A percentile compares a stretch with the other conserved stretches of the same genome.
phyloP scores from a whole-genome alignment of 129 eudicot species.

The Rutidosis leptorrhynchoides region DNA sequence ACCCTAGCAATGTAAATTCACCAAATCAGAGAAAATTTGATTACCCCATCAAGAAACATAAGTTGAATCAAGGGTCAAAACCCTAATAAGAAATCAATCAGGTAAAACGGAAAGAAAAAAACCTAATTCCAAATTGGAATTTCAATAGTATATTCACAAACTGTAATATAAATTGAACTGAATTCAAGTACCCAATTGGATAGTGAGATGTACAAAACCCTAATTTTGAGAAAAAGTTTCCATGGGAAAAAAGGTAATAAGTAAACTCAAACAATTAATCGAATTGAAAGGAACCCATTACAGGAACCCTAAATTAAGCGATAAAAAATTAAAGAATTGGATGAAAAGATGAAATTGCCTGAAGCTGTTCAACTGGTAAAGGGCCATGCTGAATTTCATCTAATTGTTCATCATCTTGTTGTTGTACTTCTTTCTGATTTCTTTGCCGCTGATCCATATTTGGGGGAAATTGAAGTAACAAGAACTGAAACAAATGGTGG shows the following conservation, averaged over 20 bases:
- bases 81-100: not conserved
- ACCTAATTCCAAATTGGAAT: not conserved
- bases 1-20: not conserved
- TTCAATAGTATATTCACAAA: not conserved
- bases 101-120: not conserved
- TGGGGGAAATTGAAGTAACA: conserved; percentile 13
- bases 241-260: not conserved
- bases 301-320: conserved; percentile 12
- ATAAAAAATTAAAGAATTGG: not conserved
- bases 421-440: conserved; percentile 38
- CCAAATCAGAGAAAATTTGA: conserved; percentile 11
- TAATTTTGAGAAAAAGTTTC: not conserved
- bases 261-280: not conserved
- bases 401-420: conserved; percentile 43
- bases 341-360: conserved; percentile 38
- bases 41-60: conserved; percentile 15
- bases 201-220: conserved; percentile 20
- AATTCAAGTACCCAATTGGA: conserved; percentile 20
- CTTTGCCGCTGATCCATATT: conserved; percentile 62
- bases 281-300: conserved; percentile 17
- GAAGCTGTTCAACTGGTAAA: conserved; percentile 85
- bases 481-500: not conserved
- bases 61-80: conserved; percentile 7
- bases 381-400: conserved; percentile 74
- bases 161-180: not conserved